phyloP scores from a whole-genome alignment of 495 filamentous ascomycete species.

The Penicillium robsamsonii region DNA sequence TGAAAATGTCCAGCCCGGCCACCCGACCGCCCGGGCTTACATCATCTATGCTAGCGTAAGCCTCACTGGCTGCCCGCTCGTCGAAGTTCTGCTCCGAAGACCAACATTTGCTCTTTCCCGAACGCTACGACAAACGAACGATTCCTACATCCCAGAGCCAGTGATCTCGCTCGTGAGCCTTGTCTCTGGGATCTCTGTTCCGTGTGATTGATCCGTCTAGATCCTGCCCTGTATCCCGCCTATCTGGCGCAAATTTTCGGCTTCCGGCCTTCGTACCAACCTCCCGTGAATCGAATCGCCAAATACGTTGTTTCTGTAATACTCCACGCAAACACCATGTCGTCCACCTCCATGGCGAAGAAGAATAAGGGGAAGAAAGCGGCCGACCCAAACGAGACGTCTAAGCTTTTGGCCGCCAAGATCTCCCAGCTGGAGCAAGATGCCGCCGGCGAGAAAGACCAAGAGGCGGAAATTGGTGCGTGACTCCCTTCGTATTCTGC shows the following conservation, averaged over 20 bases:
- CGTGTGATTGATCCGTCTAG: slow-evolving; percentile 23
- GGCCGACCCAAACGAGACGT: slow-evolving; percentile 78
- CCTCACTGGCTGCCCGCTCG: slow-evolving; percentile 7
- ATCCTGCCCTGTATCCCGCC: slow-evolving; percentile 14
- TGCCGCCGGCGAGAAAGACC: slow-evolving; percentile 88
- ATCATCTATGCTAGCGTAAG: slow-evolving; percentile 8
- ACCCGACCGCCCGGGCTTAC: slow-evolving; percentile 4
- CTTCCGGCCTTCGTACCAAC: slow-evolving; percentile 8
- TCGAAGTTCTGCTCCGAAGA: slow-evolving; percentile 13
- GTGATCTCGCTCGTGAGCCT: slow-evolving; percentile 19
- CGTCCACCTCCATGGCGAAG: slow-evolving; percentile 45
- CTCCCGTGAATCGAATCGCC: background rate
- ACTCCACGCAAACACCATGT: slow-evolving; percentile 27
- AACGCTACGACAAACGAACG: slow-evolving; percentile 8
- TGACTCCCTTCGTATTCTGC: slow-evolving; percentile 33
- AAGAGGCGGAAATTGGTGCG: slow-evolving; percentile 95
- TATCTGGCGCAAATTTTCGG: slow-evolving; percentile 26
- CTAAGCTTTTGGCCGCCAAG: slow-evolving; percentile 85
- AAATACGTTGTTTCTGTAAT: slow-evolving; percentile 1
- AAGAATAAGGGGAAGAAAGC: slow-evolving; percentile 76
- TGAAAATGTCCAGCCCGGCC: slow-evolving; percentile 5
- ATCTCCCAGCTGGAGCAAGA: slow-evolving; percentile 95
- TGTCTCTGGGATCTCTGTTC: slow-evolving; percentile 22
- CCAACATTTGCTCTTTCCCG: slow-evolving; percentile 3
- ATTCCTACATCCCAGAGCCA: slow-evolving; percentile 15